A percentile compares a stretch with the other conserved stretches of the same genome.
phyloP scores from a whole-genome alignment of 2,329 filamentous ascomycete genomes.

The Ophiostoma sp. region DNA sequence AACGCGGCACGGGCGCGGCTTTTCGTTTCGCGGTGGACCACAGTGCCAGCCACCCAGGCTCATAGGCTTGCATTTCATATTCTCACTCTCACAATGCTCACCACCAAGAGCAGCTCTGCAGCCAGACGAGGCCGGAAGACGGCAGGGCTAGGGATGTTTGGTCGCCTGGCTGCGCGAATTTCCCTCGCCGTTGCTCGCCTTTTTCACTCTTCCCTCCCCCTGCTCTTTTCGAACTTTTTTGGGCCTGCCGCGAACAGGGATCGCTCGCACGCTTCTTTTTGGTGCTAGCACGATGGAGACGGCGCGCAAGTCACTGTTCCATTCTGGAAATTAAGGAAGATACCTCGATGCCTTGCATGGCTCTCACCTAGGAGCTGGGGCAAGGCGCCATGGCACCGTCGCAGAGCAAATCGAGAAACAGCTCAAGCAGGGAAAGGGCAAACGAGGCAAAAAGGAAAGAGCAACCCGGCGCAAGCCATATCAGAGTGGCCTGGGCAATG shows the following conservation, averaged over 20 bases:
- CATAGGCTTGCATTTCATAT: too few relatives aligned
- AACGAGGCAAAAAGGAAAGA: background rate
- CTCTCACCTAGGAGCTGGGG: background rate
- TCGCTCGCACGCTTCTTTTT: conserved; percentile 22
- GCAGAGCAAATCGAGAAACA: background rate
- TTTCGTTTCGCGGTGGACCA: conserved; percentile 1
- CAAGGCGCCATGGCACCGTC: conserved; percentile 4
- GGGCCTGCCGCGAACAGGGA: conserved; percentile 22
- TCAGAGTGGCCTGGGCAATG: background rate
- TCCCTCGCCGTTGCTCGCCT: conserved; percentile 16
- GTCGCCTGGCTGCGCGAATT: conserved; percentile 28
- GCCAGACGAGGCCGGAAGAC: conserved; percentile 21
- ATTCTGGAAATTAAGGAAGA: conserved; percentile 20
- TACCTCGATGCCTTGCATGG: conserved; percentile 17
- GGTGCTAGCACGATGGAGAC: conserved; percentile 20
- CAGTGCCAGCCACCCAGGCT: background rate
- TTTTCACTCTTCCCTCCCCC: background rate
- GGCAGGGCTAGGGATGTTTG: conserved; percentile 16
- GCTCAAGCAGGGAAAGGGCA: background rate
- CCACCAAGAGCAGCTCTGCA: background rate
- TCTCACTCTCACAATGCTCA: too few relatives aligned
- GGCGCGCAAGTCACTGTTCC: conserved; percentile 19
- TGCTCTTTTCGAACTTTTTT: background rate
- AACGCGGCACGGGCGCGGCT: conserved; percentile 5
- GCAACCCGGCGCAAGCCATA: background rate